Evolutionary conservation across 192 early-diverging fungal genomes (phyloP), one percentile per base, ranked within the genome.

Genomic region (Podila epicladia): DNA sequence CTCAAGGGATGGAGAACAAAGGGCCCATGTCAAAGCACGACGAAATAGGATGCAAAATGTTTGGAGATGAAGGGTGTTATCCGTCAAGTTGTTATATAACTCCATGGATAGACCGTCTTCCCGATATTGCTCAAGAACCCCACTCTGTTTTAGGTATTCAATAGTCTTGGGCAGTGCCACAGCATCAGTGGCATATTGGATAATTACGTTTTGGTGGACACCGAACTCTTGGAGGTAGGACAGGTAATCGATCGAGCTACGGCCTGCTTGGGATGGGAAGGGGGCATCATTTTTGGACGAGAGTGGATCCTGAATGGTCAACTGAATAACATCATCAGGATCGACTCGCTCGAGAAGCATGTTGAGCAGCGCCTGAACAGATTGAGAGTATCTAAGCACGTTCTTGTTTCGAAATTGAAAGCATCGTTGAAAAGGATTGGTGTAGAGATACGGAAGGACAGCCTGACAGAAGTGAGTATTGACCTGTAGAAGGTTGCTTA

Each of bases 1-100:
- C 24, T 70, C 74, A 1, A 76, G 35, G 17, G 59, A 22, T 11
- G 67, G 55, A 17, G 12, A 58, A 32, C 67, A 69, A 7, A 76
- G 41, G 0, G 67, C 67, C 74, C 74, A 70, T 9, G 62, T 65
- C n/a, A 76, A 55, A 9, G 53, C 53, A 0, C 24, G 20, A 17
- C 20, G 24, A 55, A 24, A 26, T 4, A 55, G 8, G 11, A n/a
- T 55, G 20, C 20, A 55, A 2, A 55, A 55, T 24, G 24, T 55
- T 26, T 24, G 1, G 6, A 24, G 53, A 24, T 55, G 53, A 8
- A 45, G 41, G 13, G 41, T 15, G 2, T 17, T 4, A 15, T 45
- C 41, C 11, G 41, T 15, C 12, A 45, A 45, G 22, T 12, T 4
- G 53, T 26, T 3, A 7, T 55, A 55, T 2, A 6, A 55, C 20